phyloP scores from a whole-genome alignment of 495 filamentous ascomycete species.

The Podospora conica region DNA sequence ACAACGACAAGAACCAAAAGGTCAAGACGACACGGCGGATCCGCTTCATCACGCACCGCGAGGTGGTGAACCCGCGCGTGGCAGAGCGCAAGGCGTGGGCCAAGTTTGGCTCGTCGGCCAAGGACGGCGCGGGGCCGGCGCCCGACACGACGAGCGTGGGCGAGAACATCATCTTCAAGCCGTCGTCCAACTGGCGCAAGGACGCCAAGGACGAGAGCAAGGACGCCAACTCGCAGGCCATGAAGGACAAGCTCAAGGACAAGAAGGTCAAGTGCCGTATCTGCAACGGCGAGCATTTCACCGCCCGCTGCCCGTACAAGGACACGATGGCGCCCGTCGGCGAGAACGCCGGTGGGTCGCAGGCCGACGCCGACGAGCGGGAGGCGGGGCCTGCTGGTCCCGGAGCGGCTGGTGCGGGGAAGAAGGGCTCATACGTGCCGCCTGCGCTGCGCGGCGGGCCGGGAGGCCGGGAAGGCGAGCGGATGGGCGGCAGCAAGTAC shows the following conservation, averaged over 20 bases:
- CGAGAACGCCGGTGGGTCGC: conserved; percentile 38
- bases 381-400: conserved; percentile 25
- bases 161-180: conserved; percentile 95
- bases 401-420: conserved; percentile 58
- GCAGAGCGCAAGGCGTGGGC: conserved; percentile 86
- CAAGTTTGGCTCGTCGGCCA: conserved; percentile 72
- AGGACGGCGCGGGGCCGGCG: conserved; percentile 64
- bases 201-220: conserved; percentile 73
- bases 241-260: conserved; percentile 92
- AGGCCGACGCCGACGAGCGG: conserved; percentile 49
- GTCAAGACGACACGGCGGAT: conserved; percentile 94
- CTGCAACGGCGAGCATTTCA: conserved; percentile 97
- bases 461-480: conserved; percentile 60
- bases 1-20: conserved; percentile 90
- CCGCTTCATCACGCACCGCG: conserved; percentile 78
- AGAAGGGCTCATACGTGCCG: conserved; percentile 79
- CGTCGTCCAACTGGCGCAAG: conserved; percentile 82
- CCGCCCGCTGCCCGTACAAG: conserved; percentile 73
- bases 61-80: conserved; percentile 92
- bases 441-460: conserved; percentile 78
- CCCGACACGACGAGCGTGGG: conserved; percentile 86
- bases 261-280: conserved; percentile 99
- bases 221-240: conserved; percentile 66
- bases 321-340: conserved; percentile 58
- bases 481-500: conserved; percentile 79